These are phyloP conservation scores for Lactarius sanguifluus DNA, from an alignment of 768 basidiomycete genomes.

Conservation along the genomic window DNA sequence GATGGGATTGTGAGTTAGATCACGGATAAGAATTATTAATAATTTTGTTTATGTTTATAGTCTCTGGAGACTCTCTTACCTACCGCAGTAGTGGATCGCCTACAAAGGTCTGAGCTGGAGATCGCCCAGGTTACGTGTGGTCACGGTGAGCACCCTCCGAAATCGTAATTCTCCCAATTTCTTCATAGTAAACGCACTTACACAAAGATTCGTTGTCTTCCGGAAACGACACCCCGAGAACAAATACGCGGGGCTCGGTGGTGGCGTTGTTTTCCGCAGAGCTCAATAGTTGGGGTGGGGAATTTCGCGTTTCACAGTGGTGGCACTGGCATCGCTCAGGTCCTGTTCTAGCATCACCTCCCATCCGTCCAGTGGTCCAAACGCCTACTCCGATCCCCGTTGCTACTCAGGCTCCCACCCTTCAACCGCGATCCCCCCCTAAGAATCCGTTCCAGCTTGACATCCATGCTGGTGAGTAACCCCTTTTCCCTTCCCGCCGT, in stretches of 20 bases:
- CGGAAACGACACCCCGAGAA: neutral
- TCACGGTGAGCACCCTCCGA: neutral
- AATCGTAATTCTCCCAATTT: neutral
- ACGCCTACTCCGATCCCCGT: no score
- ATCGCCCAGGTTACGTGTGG: neutral
- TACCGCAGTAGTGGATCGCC: neutral
- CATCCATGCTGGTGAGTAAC: neutral
- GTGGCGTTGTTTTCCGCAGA: neutral
- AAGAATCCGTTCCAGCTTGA: no score
- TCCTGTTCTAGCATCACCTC: no score
- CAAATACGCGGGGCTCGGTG: neutral
- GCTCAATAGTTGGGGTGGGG: neutral
- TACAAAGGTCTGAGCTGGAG: neutral
- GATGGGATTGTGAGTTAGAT: neutral
- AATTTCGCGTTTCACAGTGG: neutral
- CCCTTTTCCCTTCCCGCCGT: constrained; percentile 26
- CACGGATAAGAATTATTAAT: neutral
- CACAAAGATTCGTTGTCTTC: neutral
- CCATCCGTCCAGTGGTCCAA: no score
- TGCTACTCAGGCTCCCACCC: no score
- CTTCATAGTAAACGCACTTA: neutral
- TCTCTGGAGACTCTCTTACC: neutral
- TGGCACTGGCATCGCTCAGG: no score
- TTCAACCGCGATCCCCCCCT: no score
- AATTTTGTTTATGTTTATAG: neutral